Evolutionary conservation across 495 filamentous ascomycete genomes (phyloP), one percentile per base, ranked within the genome.

Genomic region (Xylaria intraflava): DNA sequence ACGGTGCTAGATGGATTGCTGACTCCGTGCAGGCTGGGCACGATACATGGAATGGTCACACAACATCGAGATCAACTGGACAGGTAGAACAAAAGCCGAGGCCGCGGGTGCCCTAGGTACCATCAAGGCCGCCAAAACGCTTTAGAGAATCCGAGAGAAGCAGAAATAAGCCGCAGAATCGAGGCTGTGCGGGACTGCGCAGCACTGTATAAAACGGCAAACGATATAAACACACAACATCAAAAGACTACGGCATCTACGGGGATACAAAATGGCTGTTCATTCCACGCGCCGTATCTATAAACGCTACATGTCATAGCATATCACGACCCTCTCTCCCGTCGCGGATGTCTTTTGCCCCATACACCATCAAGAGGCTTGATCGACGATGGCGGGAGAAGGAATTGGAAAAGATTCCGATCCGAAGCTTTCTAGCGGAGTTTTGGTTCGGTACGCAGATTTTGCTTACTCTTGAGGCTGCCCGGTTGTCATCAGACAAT

Each of bases 91-190:
- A 16, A 53, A 64, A 1, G 92, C 89, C 72, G 82, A 80, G 63
- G 82, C 72, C 33, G 74, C 82, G 0, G 88, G 89, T n/a, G 80
- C 72, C 33, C 74, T 82, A 1, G 88, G 89, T n/a, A 79, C 78
- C 7, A 69, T 84, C 10, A 83, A 83, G 62, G 87, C 85, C 2
- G 81, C 82, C n/a, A 80, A 87, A 38, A 78, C 82, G 47, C 67
- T 91, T 56, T 91, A 71, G 84, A 46, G 38, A n/a, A 16, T 22
- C 10, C 7, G 14, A 6, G 2, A 23, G 11, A 19, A 6, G 24
- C 10, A 30, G 11, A 39, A 36, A 26, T 2, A n/a, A 36, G 27
- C 2, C 16, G 17, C 16, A 17, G 10, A 20, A 23, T 24, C 42
- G 23, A 45, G 11, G 16, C 19, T 31, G 30, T 20, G 17, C 14